Base-by-base conservation (phyloP, 208 protist genomes). In the Blechomonas ayalai region DNA sequence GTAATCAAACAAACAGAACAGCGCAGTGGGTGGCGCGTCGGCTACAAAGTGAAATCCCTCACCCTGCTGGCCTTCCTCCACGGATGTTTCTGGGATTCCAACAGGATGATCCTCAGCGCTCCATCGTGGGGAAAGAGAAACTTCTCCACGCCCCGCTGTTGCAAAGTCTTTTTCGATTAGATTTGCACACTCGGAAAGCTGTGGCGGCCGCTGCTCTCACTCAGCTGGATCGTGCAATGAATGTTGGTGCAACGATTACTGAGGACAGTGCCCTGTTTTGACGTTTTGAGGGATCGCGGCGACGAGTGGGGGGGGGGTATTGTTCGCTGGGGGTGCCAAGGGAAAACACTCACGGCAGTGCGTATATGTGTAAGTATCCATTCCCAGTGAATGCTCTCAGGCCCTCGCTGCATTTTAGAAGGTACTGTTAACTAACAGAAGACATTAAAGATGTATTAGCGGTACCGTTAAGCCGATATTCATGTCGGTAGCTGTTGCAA, bases 51-150 rank as follows among this genome's bases (percentile, higher is more conserved):
- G 77, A 83, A 15, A 47, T 90, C 7, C 45, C 61, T 4, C 80
- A 89, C 48, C 46, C 52, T 0, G 82, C 71, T 0, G 86, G 86
- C 0, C 51, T 95, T 13, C 67, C 80, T 1, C 74, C 82, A 6
- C 65, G 66, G 10, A 78, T 91, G 70, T 94, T 91, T 50, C 67
- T 90, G 4, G 58, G 69, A 6, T 73, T 88, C 28, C 58, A 38
- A 23, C 73, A 90, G 33, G 65, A 70, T 10, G 75, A 83, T 20
- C 63, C 77, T 3, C 42, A 67, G 26, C 60, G 40, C n/a, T 53
- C 72, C 7, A 31, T 83, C 16, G 55, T 60, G 4, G 79, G 61
- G 1, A 71, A 77, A 26, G 71, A 89, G 40, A 70, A 65, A 59
- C 49, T 91, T 13, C 27, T 90, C 28, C 71, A 86, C 38, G 52